Conservation (phyloP, 163 green algal species). For the Coccomyxa subellipsoidea region DNA sequence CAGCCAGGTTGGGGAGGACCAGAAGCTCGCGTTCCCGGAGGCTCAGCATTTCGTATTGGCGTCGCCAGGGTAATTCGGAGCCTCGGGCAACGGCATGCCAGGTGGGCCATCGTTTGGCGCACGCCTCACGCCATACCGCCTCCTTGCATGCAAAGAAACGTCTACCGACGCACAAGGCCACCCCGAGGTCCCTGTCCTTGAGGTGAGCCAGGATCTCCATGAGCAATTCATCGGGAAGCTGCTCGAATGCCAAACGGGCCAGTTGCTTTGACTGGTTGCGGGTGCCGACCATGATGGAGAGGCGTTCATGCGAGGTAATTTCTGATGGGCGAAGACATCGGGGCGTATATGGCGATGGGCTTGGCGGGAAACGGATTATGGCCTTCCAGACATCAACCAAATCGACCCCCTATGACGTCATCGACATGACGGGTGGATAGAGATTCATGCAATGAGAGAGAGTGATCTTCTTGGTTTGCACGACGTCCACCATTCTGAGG, state of each 20-base stretch:
- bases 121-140: conserved; percentile 35
- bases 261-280: not conserved
- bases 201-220: conserved; percentile 18
- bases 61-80: conserved; percentile 36
- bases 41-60: conserved; percentile 47
- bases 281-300: not conserved
- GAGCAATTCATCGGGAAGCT: not conserved
- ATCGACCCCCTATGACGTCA: no score
- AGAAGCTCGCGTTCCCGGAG: conserved; percentile 39
- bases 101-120: conserved; percentile 38
- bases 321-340: no score
- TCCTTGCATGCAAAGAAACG: conserved; percentile 23
- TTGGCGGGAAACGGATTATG: no score
- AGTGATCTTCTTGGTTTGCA: no score
- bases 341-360: no score
- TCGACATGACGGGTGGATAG: no score
- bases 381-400: no score
- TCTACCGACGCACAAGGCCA: conserved; percentile 33
- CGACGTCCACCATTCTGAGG: no score
- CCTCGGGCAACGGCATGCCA: conserved; percentile 33
- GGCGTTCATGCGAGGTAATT: no score
- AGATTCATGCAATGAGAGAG: no score
- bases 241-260: not conserved
- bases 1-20: conserved; percentile 14
- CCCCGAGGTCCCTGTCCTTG: conserved; percentile 30